Evolutionary conservation across 805 yeast species (phyloP).

Genomic region (Lipomyces chichibuensis): DNA sequence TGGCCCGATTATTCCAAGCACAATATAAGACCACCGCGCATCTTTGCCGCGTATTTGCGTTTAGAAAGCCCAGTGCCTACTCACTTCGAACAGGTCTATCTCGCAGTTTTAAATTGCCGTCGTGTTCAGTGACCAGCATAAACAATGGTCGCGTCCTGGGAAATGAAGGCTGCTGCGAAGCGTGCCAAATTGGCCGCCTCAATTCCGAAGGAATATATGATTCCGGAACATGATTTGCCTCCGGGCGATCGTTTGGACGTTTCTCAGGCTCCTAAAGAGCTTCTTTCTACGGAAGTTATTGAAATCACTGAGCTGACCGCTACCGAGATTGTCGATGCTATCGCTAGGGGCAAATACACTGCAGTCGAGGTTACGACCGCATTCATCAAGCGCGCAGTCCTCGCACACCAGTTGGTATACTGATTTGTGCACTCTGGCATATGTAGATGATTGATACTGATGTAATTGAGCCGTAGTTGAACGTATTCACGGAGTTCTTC

Average conservation of each 20-base stretch:
- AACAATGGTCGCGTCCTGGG: conserved; percentile 22
- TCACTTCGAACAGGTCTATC: background rate
- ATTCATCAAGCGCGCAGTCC: conserved; percentile 60
- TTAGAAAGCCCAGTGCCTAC: background rate
- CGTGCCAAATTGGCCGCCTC: conserved; percentile 34
- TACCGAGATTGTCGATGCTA: conserved; percentile 32
- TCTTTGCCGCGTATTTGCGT: background rate
- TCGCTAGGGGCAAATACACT: conserved; percentile 45
- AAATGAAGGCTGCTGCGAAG: conserved; percentile 33
- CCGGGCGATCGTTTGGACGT: conserved; percentile 34
- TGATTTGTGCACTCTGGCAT: conserved; percentile 31
- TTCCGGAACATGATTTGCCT: conserved; percentile 38
- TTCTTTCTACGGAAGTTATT: conserved; percentile 36
- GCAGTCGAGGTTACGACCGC: conserved; percentile 56
- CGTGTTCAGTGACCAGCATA: background rate
- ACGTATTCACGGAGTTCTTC: conserved; percentile 50
- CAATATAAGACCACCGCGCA: too few species aligned
- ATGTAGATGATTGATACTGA: background rate
- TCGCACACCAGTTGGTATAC: conserved; percentile 58
- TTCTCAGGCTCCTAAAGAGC: conserved; percentile 30
- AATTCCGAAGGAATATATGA: conserved; percentile 34
- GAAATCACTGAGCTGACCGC: conserved; percentile 39
- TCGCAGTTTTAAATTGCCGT: background rate
- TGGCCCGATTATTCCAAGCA: too few species aligned
- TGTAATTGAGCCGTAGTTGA: conserved; percentile 20